These are phyloP conservation scores for Themeda triandra DNA, from an alignment of 176 grass and related monocot species.

Conservation along the genomic window DNA sequence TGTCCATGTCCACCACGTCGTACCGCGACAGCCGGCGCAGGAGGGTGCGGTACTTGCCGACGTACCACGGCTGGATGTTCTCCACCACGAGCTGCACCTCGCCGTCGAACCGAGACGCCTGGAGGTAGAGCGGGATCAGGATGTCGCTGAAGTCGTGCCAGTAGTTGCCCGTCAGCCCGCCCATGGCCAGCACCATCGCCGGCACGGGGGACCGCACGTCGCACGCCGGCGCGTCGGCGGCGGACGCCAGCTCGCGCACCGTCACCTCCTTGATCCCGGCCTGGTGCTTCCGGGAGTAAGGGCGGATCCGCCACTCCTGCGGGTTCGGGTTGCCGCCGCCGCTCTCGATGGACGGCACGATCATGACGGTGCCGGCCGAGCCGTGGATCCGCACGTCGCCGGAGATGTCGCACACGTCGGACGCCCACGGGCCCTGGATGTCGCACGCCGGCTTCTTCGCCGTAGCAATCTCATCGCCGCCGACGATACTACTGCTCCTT, in stretches of 20 bases:
- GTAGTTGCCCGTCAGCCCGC: conserved; percentile 79
- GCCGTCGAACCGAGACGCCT: conserved; percentile 44
- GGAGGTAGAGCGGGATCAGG: conserved; percentile 71
- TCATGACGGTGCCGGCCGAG: conserved; percentile 29
- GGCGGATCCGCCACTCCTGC: conserved; percentile 59
- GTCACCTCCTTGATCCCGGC: conserved; percentile 44
- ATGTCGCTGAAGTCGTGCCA: conserved; percentile 90
- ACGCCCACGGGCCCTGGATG: conserved; percentile 51
- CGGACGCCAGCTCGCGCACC: conserved; percentile 39
- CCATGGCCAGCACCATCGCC: conserved; percentile 69
- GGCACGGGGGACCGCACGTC: conserved; percentile 39
- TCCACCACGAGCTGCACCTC: conserved; percentile 64
- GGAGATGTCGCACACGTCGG: conserved; percentile 52
- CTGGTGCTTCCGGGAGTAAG: conserved; percentile 66
- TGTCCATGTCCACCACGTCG: conserved; percentile 64
- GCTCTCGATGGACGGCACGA: conserved; percentile 49
- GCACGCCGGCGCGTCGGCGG: conserved; percentile 39
- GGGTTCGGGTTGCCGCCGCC: conserved; percentile 40
- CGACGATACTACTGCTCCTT: background rate
- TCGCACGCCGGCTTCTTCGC: conserved; percentile 61
- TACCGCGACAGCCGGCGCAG: conserved; percentile 34
- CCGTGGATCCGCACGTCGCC: conserved; percentile 63
- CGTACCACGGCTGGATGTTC: conserved; percentile 67
- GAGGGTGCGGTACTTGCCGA: conserved; percentile 57
- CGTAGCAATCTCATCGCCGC: background rate